Evolutionary conservation across 2,329 filamentous ascomycete species (phyloP).

Genomic region (Xylariaceae sp.): DNA sequence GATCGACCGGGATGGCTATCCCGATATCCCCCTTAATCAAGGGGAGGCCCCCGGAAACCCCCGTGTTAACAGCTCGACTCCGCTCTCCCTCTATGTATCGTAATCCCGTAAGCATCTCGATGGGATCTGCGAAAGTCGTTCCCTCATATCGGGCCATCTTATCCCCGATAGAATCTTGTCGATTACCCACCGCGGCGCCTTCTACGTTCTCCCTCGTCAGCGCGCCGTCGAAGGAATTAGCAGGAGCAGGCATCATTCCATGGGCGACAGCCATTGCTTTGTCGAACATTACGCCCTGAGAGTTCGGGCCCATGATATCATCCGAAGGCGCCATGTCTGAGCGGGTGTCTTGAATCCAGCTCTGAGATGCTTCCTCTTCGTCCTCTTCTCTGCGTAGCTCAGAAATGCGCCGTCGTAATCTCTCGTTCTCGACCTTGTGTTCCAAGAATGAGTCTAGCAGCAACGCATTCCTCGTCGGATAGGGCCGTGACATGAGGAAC

Average conservation of each 20-base stretch:
- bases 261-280: conserved; percentile 37
- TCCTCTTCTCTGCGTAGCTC: conserved; percentile 81
- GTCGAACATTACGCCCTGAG: conserved; percentile 30
- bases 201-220: conserved; percentile 78
- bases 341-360: conserved; percentile 52
- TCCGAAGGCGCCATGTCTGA: conserved; percentile 51
- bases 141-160: conserved; percentile 81
- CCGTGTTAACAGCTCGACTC: conserved; percentile 81
- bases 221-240: conserved; percentile 60
- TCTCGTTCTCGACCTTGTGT: conserved; percentile 94
- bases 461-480: conserved; percentile 79
- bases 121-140: conserved; percentile 72
- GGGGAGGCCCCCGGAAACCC: conserved; percentile 65
- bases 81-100: conserved; percentile 85
- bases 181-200: conserved; percentile 58
- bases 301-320: conserved; percentile 35
- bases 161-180: conserved; percentile 71
- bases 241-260: conserved; percentile 61
- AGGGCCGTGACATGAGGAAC: conserved; percentile 87
- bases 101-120: conserved; percentile 88
- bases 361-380: conserved; percentile 66
- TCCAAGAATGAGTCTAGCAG: conserved; percentile 90
- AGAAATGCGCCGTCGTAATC: conserved; percentile 74
- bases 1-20: conserved; percentile 75
- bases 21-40: conserved; percentile 81